Base-by-base conservation (phyloP, 2,329 filamentous ascomycete genomes). In the Pseudonectria buxi region DNA sequence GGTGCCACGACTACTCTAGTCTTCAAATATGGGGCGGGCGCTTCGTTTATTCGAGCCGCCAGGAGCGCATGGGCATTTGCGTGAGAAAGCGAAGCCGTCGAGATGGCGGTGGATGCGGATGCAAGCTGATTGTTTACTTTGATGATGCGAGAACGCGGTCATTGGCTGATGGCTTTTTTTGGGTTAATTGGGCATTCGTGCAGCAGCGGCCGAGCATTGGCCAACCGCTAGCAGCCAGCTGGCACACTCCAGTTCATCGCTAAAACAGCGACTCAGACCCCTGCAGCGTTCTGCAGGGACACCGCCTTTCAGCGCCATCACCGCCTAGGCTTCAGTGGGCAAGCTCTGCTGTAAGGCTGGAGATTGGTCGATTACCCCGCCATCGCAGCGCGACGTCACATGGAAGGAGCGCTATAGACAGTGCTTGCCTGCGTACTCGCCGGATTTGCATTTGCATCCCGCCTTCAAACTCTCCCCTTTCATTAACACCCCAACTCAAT, bases 101-200 rank as follows among this genome's bases (percentile, higher is more conserved):
- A 36, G 15, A 24, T 33, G 24, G 36, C 30, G 34, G 26, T 37
- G 32, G 26, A 24, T 24, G 30, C 24, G 28, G 14, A 24, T 27
- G 14, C 14, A 14, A 24, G 26, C 40, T 32, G 37, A 40, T 43
- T 43, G 41, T 43, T 43, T 43, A 43, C 41, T 40, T 40, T 40
- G 26, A 31, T 16, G n/a, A 24, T 32, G 14, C 24, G 16, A 22
- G 18, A 35, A 32, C 15, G 27, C 14, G 14, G 26, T 30, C 26
- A 14, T 26, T 13, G 7, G 18, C 9, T 22, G 18, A 22, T 22
- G 18, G 18, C 18, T 22, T 9, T 22, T 22, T 16, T 3, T 30
- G 7, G 15, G 5, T 15, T 12, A 22, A 78, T 46, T 33, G 39
- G 47, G 44, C 40, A 47, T 34, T 40, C 29, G 39, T 50, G 47